These are phyloP conservation scores for Botryotinia calthae DNA, from an alignment of 2,329 filamentous ascomycete species.

Conservation along the genomic window DNA sequence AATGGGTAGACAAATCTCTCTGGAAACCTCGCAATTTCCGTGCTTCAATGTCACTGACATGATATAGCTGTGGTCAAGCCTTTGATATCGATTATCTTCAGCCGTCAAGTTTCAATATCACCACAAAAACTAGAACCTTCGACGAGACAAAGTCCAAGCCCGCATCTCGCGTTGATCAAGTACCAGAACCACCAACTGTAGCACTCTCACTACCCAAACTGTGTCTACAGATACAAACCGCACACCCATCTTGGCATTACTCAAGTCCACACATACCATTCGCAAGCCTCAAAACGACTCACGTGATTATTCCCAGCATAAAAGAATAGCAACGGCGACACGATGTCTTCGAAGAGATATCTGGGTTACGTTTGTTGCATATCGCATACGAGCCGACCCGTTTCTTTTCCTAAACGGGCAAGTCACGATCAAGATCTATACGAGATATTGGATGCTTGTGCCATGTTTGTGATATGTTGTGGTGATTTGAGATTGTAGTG, in stretches of 20 bases:
- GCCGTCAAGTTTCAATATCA: not conserved
- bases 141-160: not conserved
- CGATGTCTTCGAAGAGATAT: not conserved
- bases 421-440: not conserved
- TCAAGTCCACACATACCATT: not conserved
- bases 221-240: not conserved
- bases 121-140: not conserved
- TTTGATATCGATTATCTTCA: not conserved
- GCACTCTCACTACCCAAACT: not conserved
- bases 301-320: not conserved
- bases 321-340: not conserved
- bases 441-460: not conserved
- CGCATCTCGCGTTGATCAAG: not conserved
- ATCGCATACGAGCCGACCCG: conserved; percentile 15
- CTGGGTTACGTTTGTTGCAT: conserved; percentile 12
- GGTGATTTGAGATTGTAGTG: conserved; percentile 1
- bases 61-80: not conserved
- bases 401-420: not conserved
- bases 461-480: not conserved
- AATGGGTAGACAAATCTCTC: not conserved
- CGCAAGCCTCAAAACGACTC: not conserved
- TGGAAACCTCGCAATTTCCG: too few species aligned
- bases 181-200: not conserved
- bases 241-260: not conserved
- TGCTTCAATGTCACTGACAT: not conserved